Percentiles rank a stretch among this genome's conserved stretches.
Evolutionary conservation across 805 yeast species (phyloP).

Genomic region (Starmerella powellii): DNA sequence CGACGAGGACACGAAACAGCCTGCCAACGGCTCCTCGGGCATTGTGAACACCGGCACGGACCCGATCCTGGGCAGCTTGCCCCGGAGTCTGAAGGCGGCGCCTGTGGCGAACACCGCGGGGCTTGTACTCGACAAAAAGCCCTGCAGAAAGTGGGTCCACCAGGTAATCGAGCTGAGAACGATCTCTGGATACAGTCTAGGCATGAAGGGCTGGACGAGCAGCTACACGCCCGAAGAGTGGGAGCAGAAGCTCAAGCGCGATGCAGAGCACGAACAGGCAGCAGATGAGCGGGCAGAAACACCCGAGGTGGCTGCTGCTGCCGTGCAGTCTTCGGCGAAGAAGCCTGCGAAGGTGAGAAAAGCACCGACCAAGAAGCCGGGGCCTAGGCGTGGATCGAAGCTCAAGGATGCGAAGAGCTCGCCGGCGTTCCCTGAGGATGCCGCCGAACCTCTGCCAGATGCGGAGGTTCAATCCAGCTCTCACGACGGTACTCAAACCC

Average conservation of each 20-base stretch:
- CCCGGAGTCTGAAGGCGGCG: slow-evolving; percentile 20
- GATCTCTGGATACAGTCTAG: slow-evolving; percentile 36
- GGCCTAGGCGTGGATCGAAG: background rate
- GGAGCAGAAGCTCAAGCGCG: slow-evolving; percentile 4
- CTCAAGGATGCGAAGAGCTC: background rate
- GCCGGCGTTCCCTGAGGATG: background rate
- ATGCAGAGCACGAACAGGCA: slow-evolving; percentile 5
- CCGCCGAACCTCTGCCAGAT: too few relatives aligned
- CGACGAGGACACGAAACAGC: background rate
- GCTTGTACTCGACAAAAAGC: slow-evolving; percentile 34
- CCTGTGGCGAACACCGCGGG: slow-evolving; percentile 28
- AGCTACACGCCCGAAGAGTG: slow-evolving; percentile 17
- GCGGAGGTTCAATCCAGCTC: too few relatives aligned
- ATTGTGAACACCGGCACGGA: slow-evolving; percentile 11
- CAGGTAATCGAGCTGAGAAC: slow-evolving; percentile 32
- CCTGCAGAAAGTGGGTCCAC: slow-evolving; percentile 37
- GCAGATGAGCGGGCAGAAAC: background rate
- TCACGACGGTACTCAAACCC: too few relatives aligned
- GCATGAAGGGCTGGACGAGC: slow-evolving; percentile 34
- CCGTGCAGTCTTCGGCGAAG: background rate
- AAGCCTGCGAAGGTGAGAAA: too few relatives aligned
- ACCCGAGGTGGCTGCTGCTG: background rate
- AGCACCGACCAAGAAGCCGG: background rate
- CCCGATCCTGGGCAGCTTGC: slow-evolving; percentile 19
- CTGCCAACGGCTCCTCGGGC: slow-evolving; percentile 1